Evolutionary conservation across 169 alveolate species (phyloP), one percentile per base, ranked within the genome.

Genomic region (Plasmodium reichenowi): DNA sequence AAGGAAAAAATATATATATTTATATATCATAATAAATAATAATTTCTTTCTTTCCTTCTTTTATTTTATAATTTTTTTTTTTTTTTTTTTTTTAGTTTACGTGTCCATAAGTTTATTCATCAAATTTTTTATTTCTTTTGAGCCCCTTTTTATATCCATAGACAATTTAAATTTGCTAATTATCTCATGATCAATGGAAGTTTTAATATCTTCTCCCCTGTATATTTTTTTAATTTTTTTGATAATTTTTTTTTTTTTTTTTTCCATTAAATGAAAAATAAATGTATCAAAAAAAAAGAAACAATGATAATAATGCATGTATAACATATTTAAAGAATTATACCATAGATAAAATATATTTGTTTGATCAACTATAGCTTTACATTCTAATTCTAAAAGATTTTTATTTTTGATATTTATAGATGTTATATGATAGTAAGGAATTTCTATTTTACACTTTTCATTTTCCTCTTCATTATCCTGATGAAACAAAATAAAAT

Each of bases 281-380:
- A 70, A 70, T 15, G 0, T 9, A 29, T 15, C 13, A 48, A 70
- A n/a, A 24, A 43, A 71, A 0, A 47, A 52, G 29, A 15, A 10
- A 47, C 10, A 47, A 2, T 47, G 22, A 10, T n/a, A 48, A 12
- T n/a, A 52, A 52, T 52, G 1, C 2, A 52, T n/a, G n/a, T n/a
- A 52, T n/a, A 4, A 52, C 12, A 15, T n/a, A 26, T 1, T 47
- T 15, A 24, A 22, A 26, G 15, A n/a, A 20, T 32, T 17, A 70
- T 68, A 85, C 91, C 91, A 85, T 10, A 85, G 91, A 54, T 63
- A 58, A 63, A 85, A 85, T 38, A 85, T 68, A 63, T 85, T 85
- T 52, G 91, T 85, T 67, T 85, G 87, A 29, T 85, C 86, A 43
- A 72, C 83, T 13, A 71, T 70, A 9, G 87, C 68, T 85, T 85